A percentile compares a stretch with the other conserved stretches of the same genome.
Conservation (phyloP, 495 filamentous ascomycete genomes). For the Emericellopsis terricola region DNA sequence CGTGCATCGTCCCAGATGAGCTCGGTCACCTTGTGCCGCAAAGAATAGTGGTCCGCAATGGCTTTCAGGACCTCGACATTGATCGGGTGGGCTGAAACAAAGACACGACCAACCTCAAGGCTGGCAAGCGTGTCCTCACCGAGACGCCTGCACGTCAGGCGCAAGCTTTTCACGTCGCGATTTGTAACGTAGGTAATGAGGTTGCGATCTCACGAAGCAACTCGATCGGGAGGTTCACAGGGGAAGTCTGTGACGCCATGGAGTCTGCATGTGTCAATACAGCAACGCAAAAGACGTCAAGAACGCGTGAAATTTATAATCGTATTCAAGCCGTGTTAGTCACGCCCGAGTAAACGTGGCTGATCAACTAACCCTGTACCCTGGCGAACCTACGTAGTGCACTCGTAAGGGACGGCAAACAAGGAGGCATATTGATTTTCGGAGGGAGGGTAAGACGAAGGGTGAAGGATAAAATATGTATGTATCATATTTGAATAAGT, state of each 20-base stretch:
- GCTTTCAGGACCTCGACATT: constrained; percentile 1
- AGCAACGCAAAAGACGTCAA: too few relatives aligned
- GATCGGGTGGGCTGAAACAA: neutral
- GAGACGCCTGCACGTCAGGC: neutral
- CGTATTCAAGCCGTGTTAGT: too few relatives aligned
- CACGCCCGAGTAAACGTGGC: too few relatives aligned
- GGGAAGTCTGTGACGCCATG: neutral
- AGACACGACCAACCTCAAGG: neutral
- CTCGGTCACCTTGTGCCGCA: neutral
- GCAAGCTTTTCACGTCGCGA: neutral
- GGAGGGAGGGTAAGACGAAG: too few relatives aligned
- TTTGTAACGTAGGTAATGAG: neutral
- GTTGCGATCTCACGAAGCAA: neutral
- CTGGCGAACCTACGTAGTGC: too few relatives aligned
- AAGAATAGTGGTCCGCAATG: neutral
- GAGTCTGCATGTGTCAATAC: too few relatives aligned
- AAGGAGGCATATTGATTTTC: too few relatives aligned
- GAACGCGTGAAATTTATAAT: too few relatives aligned
- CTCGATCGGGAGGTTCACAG: neutral
- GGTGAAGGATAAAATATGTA: too few relatives aligned
- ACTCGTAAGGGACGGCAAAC: too few relatives aligned
- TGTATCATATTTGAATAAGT: too few relatives aligned
- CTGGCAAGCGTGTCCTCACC: neutral
- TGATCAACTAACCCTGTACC: too few relatives aligned
- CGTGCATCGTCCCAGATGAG: constrained; percentile 1